These are phyloP conservation scores for Blastobotrys robertii DNA, from an alignment of 805 yeast genomes.

Conservation along the genomic window DNA sequence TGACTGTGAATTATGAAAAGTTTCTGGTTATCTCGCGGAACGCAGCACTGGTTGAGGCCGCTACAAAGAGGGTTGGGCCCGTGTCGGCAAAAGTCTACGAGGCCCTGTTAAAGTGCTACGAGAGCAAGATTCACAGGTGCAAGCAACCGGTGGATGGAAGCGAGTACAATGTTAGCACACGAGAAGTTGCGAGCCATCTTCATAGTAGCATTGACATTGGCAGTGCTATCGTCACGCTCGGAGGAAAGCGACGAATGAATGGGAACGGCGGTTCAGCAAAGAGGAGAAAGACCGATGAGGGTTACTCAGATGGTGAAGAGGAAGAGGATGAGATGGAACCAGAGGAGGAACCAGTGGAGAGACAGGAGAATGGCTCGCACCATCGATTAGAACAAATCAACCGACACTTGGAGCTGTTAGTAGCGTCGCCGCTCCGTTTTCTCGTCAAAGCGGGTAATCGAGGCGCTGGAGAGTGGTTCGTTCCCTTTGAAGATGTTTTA, in stretches of 20 bases:
- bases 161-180: conserved; percentile 27
- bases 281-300: conserved; percentile 19
- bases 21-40: conserved; percentile 61
- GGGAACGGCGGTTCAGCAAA: conserved; percentile 5
- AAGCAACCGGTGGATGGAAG: conserved; percentile 21
- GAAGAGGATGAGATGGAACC: conserved; percentile 16
- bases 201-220: conserved; percentile 14
- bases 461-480: conserved; percentile 39
- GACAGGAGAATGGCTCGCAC: conserved; percentile 15
- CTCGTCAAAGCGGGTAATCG: conserved; percentile 40
- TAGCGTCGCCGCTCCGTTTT: conserved; percentile 49
- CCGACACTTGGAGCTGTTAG: conserved; percentile 61
- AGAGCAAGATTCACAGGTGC: conserved; percentile 34
- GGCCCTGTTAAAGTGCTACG: conserved; percentile 47
- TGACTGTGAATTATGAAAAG: conserved; percentile 55
- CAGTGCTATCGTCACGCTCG: conserved; percentile 10
- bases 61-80: conserved; percentile 59
- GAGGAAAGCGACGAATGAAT: conserved; percentile 5
- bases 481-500: conserved; percentile 26
- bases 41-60: conserved; percentile 50
- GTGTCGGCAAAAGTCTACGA: conserved; percentile 57
- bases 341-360: conserved; percentile 26
- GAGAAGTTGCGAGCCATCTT: conserved; percentile 24
- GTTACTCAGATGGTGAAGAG: conserved; percentile 22
- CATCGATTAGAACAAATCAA: conserved; percentile 28